These are phyloP conservation scores for Coemansia sp. DNA, from an alignment of 192 early-diverging fungal genomes.

Conservation along the genomic window DNA sequence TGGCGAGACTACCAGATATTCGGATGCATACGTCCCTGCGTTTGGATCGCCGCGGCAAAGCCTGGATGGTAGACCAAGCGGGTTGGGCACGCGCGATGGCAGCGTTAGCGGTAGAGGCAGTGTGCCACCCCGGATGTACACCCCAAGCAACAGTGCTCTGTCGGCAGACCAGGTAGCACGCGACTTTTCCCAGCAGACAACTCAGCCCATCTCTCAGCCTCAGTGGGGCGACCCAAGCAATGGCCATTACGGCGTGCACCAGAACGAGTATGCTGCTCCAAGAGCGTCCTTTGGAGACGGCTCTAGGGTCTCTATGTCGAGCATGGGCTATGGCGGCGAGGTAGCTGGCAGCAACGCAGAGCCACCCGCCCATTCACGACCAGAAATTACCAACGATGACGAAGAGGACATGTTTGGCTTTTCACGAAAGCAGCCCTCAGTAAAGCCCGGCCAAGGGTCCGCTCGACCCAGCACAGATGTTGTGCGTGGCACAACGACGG, in stretches of 20 bases:
- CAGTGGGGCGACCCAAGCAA: constrained; percentile 38
- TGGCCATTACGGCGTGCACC: background rate
- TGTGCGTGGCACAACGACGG: constrained; percentile 13
- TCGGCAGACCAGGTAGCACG: constrained; percentile 3
- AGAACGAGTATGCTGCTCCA: constrained; percentile 25
- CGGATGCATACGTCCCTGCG: constrained; percentile 12
- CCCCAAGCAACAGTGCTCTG: constrained; percentile 25
- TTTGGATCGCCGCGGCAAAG: constrained; percentile 35
- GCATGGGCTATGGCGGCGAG: constrained; percentile 5
- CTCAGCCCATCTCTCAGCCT: constrained; percentile 18
- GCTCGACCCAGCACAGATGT: constrained; percentile 27
- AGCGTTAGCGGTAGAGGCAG: constrained; percentile 1
- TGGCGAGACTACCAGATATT: background rate
- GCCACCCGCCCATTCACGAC: background rate
- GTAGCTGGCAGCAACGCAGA: background rate
- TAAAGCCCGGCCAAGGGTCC: constrained; percentile 7
- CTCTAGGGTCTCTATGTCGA: background rate
- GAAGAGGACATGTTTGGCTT: constrained; percentile 58
- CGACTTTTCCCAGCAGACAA: constrained; percentile 5
- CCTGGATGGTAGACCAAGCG: constrained; percentile 29
- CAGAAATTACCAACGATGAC: constrained; percentile 26
- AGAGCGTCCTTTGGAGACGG: constrained; percentile 18
- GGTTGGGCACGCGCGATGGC: background rate
- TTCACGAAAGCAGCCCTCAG: constrained; percentile 31
- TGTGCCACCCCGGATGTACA: constrained; percentile 41